Percentiles rank a stretch among this genome's conserved stretches.
phyloP scores from a whole-genome alignment of 2,329 filamentous ascomycete species.

The Parastagonospora nodorum region DNA sequence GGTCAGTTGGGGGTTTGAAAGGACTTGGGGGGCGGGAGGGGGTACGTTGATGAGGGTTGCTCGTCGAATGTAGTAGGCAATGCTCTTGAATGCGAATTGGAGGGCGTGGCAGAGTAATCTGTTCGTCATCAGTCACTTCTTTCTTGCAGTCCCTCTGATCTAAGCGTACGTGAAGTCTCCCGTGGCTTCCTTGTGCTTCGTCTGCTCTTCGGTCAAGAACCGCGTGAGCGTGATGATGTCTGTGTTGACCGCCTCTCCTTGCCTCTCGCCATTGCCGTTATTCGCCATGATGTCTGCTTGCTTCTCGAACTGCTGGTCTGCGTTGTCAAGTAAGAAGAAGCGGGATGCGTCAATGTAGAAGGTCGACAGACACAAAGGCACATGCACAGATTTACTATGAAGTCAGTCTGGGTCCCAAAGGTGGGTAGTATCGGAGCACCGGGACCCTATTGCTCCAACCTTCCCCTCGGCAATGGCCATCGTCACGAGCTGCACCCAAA shows the following conservation, averaged over 20 bases:
- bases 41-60: conserved; percentile 83
- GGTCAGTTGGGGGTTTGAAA: conserved; percentile 17
- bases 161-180: conserved; percentile 92
- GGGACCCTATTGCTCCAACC: conserved; percentile 35
- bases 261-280: conserved; percentile 50
- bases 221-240: conserved; percentile 94
- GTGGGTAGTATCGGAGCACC: conserved; percentile 47
- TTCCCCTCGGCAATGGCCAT: conserved; percentile 39
- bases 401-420: conserved; percentile 35
- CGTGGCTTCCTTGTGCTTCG: conserved; percentile 90
- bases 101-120: conserved; percentile 96
- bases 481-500: conserved; percentile 24
- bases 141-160: neutral
- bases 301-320: neutral
- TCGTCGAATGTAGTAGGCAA: conserved; percentile 98
- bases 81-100: conserved; percentile 99
- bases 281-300: conserved; percentile 39
- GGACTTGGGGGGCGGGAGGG: neutral
- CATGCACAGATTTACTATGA: conserved; percentile 28
- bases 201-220: conserved; percentile 94
- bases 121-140: conserved; percentile 5
- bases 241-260: conserved; percentile 74
- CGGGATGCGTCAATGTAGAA: conserved; percentile 10
- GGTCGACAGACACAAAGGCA: conserved; percentile 21
- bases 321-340: neutral